phyloP scores from a whole-genome alignment of 2,329 filamentous ascomycete species.

The Colletotrichum liaoningense region DNA sequence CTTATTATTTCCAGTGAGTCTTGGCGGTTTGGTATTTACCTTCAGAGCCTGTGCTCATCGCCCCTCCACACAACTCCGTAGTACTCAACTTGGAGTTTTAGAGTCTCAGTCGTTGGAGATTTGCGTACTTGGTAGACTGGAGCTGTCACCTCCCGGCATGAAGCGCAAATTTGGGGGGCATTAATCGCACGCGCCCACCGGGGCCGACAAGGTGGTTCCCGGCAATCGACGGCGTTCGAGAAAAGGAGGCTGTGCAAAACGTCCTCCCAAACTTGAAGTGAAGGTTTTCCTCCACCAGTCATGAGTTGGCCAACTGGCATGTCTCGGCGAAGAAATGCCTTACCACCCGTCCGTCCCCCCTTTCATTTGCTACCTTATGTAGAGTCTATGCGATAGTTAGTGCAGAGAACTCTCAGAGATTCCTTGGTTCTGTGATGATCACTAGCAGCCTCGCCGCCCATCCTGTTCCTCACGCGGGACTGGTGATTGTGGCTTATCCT shows the following conservation, averaged over 20 bases:
- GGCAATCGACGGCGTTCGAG: neutral
- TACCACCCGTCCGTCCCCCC: neutral
- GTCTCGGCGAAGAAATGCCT: neutral
- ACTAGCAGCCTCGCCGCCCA: neutral
- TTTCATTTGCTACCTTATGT: neutral
- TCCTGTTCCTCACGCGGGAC: neutral
- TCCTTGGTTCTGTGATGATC: neutral
- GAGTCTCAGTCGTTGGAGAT: neutral
- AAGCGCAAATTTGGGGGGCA: neutral
- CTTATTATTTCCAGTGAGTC: neutral
- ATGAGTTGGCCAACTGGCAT: constrained; percentile 25
- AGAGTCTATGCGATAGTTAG: no score
- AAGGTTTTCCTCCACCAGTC: neutral
- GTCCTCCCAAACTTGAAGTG: neutral
- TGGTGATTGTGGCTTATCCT: neutral
- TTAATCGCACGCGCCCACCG: constrained; percentile 4
- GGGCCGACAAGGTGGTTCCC: constrained; percentile 20
- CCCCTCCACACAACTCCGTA: neutral
- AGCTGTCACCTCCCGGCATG: neutral
- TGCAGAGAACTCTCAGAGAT: neutral
- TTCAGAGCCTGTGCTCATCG: neutral
- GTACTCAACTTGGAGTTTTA: no score
- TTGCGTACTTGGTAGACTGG: neutral
- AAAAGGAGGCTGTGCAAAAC: constrained; percentile 29
- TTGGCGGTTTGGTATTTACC: neutral